Evolutionary conservation across 2,329 filamentous ascomycete genomes (phyloP).

Genomic region (Cladosporium velox): DNA sequence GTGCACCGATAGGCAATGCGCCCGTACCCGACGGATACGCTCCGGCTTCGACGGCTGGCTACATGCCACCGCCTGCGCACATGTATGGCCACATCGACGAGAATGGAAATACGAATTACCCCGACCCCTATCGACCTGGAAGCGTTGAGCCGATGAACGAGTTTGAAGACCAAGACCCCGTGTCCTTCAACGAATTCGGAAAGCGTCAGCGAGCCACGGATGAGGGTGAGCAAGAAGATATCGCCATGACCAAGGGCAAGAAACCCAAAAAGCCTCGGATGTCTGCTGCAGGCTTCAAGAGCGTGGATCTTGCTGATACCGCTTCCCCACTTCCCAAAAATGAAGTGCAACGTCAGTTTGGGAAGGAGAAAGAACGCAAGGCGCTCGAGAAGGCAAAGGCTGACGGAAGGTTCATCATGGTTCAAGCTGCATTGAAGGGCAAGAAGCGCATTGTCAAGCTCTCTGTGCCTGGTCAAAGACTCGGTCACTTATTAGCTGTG

Average conservation of each 20-base stretch:
- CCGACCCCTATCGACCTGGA: constrained; percentile 32
- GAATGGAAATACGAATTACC: constrained; percentile 11
- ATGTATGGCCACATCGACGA: constrained; percentile 36
- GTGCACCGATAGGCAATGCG: constrained; percentile 24
- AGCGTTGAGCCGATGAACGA: constrained; percentile 36
- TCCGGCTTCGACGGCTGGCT: constrained; percentile 31
- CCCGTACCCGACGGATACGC: constrained; percentile 34
- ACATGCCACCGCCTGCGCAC: constrained; percentile 29
- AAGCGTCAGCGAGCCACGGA: constrained; percentile 27
- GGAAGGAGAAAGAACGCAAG: constrained; percentile 48
- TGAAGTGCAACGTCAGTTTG: constrained; percentile 49
- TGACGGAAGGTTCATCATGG: constrained; percentile 48
- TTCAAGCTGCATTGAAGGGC: constrained; percentile 48
- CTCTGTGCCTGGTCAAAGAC: constrained; percentile 38
- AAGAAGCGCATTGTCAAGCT: constrained; percentile 49
- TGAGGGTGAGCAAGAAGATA: constrained; percentile 39
- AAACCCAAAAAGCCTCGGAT: constrained; percentile 39
- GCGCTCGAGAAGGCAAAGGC: constrained; percentile 43
- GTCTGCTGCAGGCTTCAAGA: constrained; percentile 36
- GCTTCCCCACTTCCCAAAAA: constrained; percentile 40
- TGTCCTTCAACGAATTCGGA: not conserved
- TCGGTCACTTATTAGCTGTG: constrained; percentile 41
- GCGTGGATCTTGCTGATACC: constrained; percentile 34
- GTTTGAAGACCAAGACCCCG: constrained; percentile 35
- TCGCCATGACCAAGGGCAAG: constrained; percentile 40